A percentile compares a stretch with the other conserved stretches of the same genome.
Evolutionary conservation across 306 rosid genomes (phyloP).

Genomic region (Leucaena leucocephala): DNA sequence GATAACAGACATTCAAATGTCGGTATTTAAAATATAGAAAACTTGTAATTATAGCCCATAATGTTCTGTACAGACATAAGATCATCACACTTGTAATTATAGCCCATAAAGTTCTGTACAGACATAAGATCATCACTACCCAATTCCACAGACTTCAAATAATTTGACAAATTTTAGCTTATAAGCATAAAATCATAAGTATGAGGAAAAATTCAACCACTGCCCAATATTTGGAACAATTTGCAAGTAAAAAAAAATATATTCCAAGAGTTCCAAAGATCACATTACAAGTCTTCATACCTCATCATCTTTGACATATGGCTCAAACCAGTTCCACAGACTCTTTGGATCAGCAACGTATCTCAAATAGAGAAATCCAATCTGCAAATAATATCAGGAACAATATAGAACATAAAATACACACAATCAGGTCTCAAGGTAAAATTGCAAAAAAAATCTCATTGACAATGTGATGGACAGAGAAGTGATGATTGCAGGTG

Average conservation of each 20-base stretch:
- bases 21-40: neutral
- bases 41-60: neutral
- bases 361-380: conserved; percentile 69
- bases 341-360: conserved; percentile 93
- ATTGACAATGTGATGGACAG: neutral
- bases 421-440: neutral
- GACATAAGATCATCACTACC: neutral
- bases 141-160: neutral
- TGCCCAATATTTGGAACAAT: neutral
- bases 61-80: neutral
- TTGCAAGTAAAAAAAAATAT: neutral
- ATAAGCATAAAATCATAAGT: neutral
- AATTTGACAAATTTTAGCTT: neutral
- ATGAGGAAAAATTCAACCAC: neutral
- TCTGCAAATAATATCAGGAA: conserved; percentile 27
- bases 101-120: neutral
- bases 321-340: conserved; percentile 94
- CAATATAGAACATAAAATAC: conserved; percentile 16
- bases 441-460: neutral
- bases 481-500: too few relatives aligned
- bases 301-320: conserved; percentile 87
- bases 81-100: neutral
- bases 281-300: conserved; percentile 45
- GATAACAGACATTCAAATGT: conserved; percentile 23
- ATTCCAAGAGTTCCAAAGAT: conserved; percentile 10